Percentiles rank a stretch among this genome's conserved stretches.
Evolutionary conservation across 1,284 basidiomycete genomes (phyloP).

Genomic region (Trichosporon asahii): DNA sequence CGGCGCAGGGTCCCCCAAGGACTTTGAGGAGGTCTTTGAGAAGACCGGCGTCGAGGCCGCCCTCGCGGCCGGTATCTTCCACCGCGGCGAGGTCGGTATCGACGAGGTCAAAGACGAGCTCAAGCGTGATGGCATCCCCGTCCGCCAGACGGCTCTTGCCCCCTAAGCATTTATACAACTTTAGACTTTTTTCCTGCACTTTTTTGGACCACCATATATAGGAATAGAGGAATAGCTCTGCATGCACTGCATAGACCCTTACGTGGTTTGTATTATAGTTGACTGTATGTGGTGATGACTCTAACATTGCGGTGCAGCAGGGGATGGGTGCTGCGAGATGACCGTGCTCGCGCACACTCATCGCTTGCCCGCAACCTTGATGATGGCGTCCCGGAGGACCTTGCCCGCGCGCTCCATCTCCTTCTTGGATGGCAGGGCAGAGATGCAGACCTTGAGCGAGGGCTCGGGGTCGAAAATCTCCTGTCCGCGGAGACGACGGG

Average conservation of each 20-base stretch:
- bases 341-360: background rate
- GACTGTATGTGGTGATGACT: background rate
- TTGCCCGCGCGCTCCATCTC: slow-evolving; percentile 85
- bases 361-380: slow-evolving; percentile 59
- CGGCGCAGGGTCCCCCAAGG: slow-evolving; percentile 75
- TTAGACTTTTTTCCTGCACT: background rate
- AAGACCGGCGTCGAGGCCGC: slow-evolving; percentile 83
- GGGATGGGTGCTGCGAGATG: background rate
- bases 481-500: slow-evolving; percentile 74
- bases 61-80: slow-evolving; percentile 96
- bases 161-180: slow-evolving; percentile 11
- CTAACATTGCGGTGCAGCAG: background rate
- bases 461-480: slow-evolving; percentile 78
- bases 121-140: slow-evolving; percentile 55
- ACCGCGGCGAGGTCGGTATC: slow-evolving; percentile 75
- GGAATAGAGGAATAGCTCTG: slow-evolving; percentile 1
- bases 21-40: slow-evolving; percentile 84
- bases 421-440: slow-evolving; percentile 73
- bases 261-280: background rate
- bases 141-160: slow-evolving; percentile 30
- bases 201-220: background rate
- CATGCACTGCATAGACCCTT: slow-evolving; percentile 11
- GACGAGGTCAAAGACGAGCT: slow-evolving; percentile 66
- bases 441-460: slow-evolving; percentile 80
- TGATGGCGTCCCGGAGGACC: slow-evolving; percentile 68